phyloP scores from a whole-genome alignment of 768 basidiomycete genomes.

The Suillus variegatus region DNA sequence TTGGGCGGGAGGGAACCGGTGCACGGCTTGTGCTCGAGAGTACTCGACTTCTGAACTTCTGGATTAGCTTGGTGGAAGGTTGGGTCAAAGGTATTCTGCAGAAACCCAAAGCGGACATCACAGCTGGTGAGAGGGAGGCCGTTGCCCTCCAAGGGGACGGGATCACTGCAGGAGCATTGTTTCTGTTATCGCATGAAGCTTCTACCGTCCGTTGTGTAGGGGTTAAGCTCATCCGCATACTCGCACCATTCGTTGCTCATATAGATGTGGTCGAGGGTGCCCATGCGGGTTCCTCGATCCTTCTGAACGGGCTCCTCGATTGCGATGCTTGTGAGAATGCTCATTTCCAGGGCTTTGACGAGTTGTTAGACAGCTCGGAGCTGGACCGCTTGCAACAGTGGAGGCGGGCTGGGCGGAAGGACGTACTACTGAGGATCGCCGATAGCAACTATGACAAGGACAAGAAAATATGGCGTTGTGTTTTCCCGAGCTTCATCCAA shows the following conservation, averaged over 20 bases:
- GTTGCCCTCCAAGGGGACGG: conserved; percentile 54
- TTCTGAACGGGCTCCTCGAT: conserved; percentile 56
- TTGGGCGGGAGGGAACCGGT: conserved; percentile 64
- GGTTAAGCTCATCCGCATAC: conserved; percentile 60
- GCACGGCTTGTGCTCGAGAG: conserved; percentile 68
- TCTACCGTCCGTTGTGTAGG: conserved; percentile 57
- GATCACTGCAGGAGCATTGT: conserved; percentile 72
- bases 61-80: conserved; percentile 69
- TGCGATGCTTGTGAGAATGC: conserved; percentile 45
- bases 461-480: conserved; percentile 70
- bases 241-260: conserved; percentile 51
- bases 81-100: conserved; percentile 59
- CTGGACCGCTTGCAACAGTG: conserved; percentile 65
- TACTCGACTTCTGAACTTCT: conserved; percentile 64
- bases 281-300: conserved; percentile 33
- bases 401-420: conserved; percentile 55
- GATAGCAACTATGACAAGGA: conserved; percentile 72
- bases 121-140: conserved; percentile 42
- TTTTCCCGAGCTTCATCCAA: conserved; percentile 68
- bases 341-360: conserved; percentile 63
- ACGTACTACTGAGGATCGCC: conserved; percentile 65
- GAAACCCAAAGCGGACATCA: conserved; percentile 38
- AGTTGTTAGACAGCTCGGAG: conserved; percentile 63
- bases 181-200: conserved; percentile 65
- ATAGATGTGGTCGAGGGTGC: conserved; percentile 37